Evolutionary conservation across 2,329 filamentous ascomycete species (phyloP), one percentile per base, ranked within the genome.

Genomic region (Xylaria sp.): DNA sequence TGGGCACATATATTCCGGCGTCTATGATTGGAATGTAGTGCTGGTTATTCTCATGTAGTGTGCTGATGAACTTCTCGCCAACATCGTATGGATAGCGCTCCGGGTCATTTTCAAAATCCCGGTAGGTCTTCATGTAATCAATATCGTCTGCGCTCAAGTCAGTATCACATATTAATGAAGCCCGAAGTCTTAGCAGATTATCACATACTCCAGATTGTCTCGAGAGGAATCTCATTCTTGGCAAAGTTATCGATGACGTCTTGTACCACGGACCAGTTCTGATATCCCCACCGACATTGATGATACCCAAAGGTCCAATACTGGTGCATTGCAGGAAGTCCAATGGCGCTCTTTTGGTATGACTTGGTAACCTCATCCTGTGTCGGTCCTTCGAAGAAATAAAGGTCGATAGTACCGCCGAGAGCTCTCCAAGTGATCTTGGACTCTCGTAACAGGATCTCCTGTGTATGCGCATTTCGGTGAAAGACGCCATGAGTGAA

Each of bases 241-340:
- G 85, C 87, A 80, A 92, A 93, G 78, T 88, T 90, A 69, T 88
- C 86, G 5, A 93, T 86, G 0, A 93, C 90, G 59, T 89, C 87
- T 71, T 91, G 86, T 2, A 93, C 76, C 34, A 88, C 84, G 1
- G 88, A 87, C 89, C 91, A 94, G 74, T 92, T 93, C 48, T 86
- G 82, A 78, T 96, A 96, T 0, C 93, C 93, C 90, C 93, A 96
- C 68, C 92, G 87, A 74, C 92, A 95, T 78, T 97, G 93, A 73
- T 97, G 93, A 77, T 87, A 95, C 0, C 94, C 94, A 69, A 97
- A 89, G 0, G 90, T 89, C 85, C 89, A 95, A 81, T 96, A 96
- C 73, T 92, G 90, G 76, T 94, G 91, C 88, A 95, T 90, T 0
- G 90, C 90, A 0, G 93, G 92, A 5, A 92, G 82, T 0, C 93